Evolutionary conservation across 352 stramenopile genomes (phyloP).

Genomic region (Globisporangium megalacanthum): DNA sequence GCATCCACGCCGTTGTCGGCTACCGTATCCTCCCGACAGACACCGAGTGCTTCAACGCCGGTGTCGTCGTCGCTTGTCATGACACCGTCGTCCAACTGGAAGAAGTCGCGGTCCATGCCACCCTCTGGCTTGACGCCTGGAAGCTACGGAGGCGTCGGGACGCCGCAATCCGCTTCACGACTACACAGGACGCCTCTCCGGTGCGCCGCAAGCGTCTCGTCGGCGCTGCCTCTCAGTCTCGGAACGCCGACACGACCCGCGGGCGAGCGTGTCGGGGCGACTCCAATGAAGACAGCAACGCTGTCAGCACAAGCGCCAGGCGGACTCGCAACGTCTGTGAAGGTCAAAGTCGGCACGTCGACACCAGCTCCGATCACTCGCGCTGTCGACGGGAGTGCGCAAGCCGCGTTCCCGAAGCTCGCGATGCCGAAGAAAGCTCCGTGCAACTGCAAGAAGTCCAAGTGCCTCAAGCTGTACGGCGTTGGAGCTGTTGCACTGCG

Average conservation of each 20-base stretch:
- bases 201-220: conserved; percentile 3
- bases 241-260: neutral
- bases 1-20: conserved; percentile 1
- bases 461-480: conserved; percentile 93
- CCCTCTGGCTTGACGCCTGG: conserved; percentile 9
- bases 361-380: conserved; percentile 17
- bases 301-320: neutral
- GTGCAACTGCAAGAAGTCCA: conserved; percentile 98
- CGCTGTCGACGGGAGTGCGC: conserved; percentile 2
- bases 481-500: neutral
- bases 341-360: conserved; percentile 8
- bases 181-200: conserved; percentile 2
- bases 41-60: conserved; percentile 19
- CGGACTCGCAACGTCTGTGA: neutral
- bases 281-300: conserved; percentile 1
- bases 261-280: conserved; percentile 2
- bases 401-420: conserved; percentile 5
- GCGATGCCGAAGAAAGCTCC: conserved; percentile 48
- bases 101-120: conserved; percentile 13
- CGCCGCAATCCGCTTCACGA: neutral
- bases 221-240: neutral
- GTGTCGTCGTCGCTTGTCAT: conserved; percentile 6
- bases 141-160: neutral
- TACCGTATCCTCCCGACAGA: neutral
- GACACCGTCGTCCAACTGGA: conserved; percentile 16